These are phyloP conservation scores for Cystofilobasidium ferigula DNA, from an alignment of 768 basidiomycete genomes.

Conservation along the genomic window DNA sequence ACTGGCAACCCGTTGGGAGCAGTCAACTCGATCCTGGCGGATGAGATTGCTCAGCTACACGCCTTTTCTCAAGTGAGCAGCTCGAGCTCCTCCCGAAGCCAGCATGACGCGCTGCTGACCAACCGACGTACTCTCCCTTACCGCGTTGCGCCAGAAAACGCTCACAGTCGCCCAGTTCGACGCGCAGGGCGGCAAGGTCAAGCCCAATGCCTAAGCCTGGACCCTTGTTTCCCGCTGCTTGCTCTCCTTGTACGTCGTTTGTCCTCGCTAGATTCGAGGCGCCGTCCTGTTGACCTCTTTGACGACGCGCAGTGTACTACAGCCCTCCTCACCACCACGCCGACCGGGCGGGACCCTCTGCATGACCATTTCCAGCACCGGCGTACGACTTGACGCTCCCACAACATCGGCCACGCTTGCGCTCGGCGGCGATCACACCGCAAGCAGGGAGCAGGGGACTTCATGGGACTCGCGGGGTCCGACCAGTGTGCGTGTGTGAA, in stretches of 20 bases:
- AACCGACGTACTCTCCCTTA: background rate
- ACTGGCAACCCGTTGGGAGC: background rate
- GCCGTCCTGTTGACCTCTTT: too few relatives aligned
- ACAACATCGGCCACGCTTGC: too few relatives aligned
- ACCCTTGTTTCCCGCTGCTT: too few relatives aligned
- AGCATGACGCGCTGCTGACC: background rate
- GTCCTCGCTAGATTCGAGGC: background rate
- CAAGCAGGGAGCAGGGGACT: too few relatives aligned
- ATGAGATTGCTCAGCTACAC: conserved; percentile 25
- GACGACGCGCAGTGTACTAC: too few relatives aligned
- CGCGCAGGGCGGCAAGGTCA: conserved; percentile 22
- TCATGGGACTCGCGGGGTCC: too few relatives aligned
- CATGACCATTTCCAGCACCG: too few relatives aligned
- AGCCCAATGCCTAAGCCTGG: conserved; percentile 16
- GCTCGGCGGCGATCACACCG: too few relatives aligned
- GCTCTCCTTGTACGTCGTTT: background rate
- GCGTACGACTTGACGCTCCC: too few relatives aligned
- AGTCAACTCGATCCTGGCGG: conserved; percentile 24
- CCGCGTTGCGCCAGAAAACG: conserved; percentile 14
- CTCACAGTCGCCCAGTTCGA: conserved; percentile 19
- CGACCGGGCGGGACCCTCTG: too few relatives aligned
- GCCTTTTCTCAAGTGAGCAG: conserved; percentile 26
- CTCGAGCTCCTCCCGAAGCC: background rate
- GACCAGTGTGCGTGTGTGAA: too few relatives aligned
- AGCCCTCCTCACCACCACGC: too few relatives aligned